Evolutionary conservation across 495 filamentous ascomycete genomes (phyloP).

Genomic region (Annulohypoxylon nitens): DNA sequence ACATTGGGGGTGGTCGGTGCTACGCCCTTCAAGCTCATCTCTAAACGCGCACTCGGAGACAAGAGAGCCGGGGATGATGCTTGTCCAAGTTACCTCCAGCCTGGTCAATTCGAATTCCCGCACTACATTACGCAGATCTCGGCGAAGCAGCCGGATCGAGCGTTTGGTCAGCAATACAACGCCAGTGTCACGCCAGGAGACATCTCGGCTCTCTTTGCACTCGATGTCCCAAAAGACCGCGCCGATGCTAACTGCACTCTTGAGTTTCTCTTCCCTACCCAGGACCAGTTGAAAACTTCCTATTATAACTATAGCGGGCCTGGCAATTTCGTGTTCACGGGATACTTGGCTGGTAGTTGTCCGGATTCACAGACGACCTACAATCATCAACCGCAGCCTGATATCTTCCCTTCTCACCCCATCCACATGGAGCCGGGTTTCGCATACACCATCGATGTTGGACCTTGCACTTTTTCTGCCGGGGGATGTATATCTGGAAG

Average conservation of each 20-base stretch:
- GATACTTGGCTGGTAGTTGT: constrained; percentile 45
- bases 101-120: constrained; percentile 43
- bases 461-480: constrained; percentile 41
- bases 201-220: constrained; percentile 47
- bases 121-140: constrained; percentile 48
- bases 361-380: constrained; percentile 45
- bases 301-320: constrained; percentile 36
- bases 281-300: constrained; percentile 38
- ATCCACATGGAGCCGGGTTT: constrained; percentile 51
- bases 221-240: constrained; percentile 45
- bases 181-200: constrained; percentile 46
- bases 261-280: constrained; percentile 48
- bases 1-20: constrained; percentile 31
- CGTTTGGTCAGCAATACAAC: constrained; percentile 35
- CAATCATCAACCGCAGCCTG: constrained; percentile 41
- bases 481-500: constrained; percentile 46
- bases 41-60: constrained; percentile 42
- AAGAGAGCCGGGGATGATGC: constrained; percentile 15
- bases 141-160: constrained; percentile 28
- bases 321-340: constrained; percentile 46
- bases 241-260: constrained; percentile 49
- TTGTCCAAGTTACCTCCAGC: constrained; percentile 45
- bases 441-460: constrained; percentile 48
- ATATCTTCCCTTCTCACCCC: constrained; percentile 39
- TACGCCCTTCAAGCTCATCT: constrained; percentile 42